phyloP scores from a whole-genome alignment of 805 yeast species.

The Pichia kluyveri region DNA sequence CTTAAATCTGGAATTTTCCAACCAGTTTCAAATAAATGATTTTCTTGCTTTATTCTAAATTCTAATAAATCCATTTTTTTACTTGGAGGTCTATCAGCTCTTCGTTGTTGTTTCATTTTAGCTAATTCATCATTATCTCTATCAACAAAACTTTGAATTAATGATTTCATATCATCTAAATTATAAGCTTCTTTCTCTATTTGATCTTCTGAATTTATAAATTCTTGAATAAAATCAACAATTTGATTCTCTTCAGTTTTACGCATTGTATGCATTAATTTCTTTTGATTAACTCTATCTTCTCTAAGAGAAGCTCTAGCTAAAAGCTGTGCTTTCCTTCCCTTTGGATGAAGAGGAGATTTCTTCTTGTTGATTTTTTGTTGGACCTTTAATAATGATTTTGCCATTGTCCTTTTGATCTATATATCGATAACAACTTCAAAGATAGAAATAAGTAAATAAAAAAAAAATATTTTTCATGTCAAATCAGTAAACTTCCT shows the following conservation, averaged over 20 bases:
- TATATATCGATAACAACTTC: neutral
- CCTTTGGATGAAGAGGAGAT: conserved; percentile 70
- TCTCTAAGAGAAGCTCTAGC: conserved; percentile 85
- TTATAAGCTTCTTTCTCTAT: conserved; percentile 34
- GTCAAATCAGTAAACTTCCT: no score
- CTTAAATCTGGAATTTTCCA: conserved; percentile 63
- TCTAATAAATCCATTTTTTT: conserved; percentile 62
- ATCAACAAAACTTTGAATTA: conserved; percentile 52
- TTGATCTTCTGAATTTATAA: conserved; percentile 30
- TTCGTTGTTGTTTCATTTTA: conserved; percentile 49
- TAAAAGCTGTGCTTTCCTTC: conserved; percentile 78
- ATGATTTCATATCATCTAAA: conserved; percentile 48
- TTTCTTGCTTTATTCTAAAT: conserved; percentile 51
- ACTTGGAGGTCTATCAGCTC: conserved; percentile 83
- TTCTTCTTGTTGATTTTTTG: conserved; percentile 48
- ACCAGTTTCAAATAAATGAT: conserved; percentile 59
- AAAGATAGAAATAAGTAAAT: neutral
- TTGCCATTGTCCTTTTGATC: conserved; percentile 36
- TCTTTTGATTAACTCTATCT: conserved; percentile 52
- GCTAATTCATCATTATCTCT: conserved; percentile 73
- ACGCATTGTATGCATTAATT: conserved; percentile 46
- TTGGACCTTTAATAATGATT: conserved; percentile 55
- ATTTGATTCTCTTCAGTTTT: conserved; percentile 54
- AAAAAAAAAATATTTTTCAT: neutral
- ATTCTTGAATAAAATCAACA: conserved; percentile 50